Evolutionary conservation across 345 rosid genomes (phyloP).

Genomic region (Salix purpurea): DNA sequence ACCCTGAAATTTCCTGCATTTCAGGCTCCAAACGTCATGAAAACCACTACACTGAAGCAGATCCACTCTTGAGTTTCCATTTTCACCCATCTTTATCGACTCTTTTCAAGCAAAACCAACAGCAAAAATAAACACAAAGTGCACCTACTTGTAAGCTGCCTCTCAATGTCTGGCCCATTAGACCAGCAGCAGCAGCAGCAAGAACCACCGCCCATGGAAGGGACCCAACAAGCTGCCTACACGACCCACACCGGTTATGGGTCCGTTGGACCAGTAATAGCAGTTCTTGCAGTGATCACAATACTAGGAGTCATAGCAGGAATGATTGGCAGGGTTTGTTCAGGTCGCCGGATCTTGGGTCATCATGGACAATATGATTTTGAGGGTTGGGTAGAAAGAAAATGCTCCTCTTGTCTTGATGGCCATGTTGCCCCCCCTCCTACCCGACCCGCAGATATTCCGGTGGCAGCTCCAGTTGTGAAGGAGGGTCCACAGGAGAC

Average conservation of each 20-base stretch:
- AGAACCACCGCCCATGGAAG: slow-evolving; percentile 26
- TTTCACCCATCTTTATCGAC: background rate
- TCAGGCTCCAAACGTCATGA: background rate
- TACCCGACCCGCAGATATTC: slow-evolving; percentile 18
- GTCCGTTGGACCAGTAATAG: slow-evolving; percentile 60
- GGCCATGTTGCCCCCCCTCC: slow-evolving; percentile 41
- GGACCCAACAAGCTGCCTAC: slow-evolving; percentile 34
- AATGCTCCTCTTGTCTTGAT: slow-evolving; percentile 63
- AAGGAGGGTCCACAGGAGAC: slow-evolving; percentile 22
- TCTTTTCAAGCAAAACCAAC: background rate
- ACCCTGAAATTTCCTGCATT: background rate
- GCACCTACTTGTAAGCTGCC: slow-evolving; percentile 8
- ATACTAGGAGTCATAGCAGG: slow-evolving; percentile 58
- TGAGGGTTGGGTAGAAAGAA: slow-evolving; percentile 65
- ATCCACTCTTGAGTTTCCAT: background rate
- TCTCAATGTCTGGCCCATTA: slow-evolving; percentile 37
- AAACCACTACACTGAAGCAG: background rate
- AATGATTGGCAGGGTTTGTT: slow-evolving; percentile 59
- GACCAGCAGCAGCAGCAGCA: slow-evolving; percentile 27
- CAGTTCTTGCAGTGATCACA: slow-evolving; percentile 55
- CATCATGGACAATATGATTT: slow-evolving; percentile 45
- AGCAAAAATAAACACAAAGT: background rate
- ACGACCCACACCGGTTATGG: slow-evolving; percentile 36
- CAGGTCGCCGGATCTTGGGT: slow-evolving; percentile 53
- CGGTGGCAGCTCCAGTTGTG: slow-evolving; percentile 21